Base-by-base conservation (phyloP, 805 yeast species). In the Saturnispora sekii region DNA sequence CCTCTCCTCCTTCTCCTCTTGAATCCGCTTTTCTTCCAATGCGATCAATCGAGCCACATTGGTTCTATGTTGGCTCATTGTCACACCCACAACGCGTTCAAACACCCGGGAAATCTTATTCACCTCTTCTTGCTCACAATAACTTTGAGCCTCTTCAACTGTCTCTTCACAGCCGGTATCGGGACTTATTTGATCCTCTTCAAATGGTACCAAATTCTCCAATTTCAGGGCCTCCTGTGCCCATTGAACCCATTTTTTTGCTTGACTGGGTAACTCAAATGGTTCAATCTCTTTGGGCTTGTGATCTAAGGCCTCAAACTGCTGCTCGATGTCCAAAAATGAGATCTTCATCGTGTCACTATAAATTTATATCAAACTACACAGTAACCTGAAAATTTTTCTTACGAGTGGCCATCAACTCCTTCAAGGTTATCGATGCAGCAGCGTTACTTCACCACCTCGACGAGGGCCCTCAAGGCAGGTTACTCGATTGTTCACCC, bases 401-500 rank as follows among this genome's bases (percentile, higher is more conserved):
- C 26, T 21, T 3, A 35, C 10, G 26, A 16, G 18, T 35, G 18
- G 18, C 26, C 29, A 17, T 18, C 26, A 16, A 4, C 26, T n/a
- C 26, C 9, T 37, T 37, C 40, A 12, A 28, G 11, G 9, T 10
- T 15, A 26, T 11, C 30, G 26, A 39, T 40, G 40, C 44, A 44
- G 21, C 30, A 35, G 11, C 61, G 63, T 55, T n/a, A 41, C n/a
- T 65, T 64, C 48, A 60, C 68, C 17, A 50, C 63, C 37, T 50
- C 66, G 0, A 39, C 56, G 49, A 67, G 54, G 42, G 65, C 57
- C 33, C 65, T 64, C 47, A 73, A 66, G 61, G 73, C 73, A 41
- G 82, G 78, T 29, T 76, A 74, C 61, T 82, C 94, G 34, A 74
- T 85, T 42, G 89, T 86, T 32, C 76, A 82, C 41, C 97, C 98